These are phyloP conservation scores for Fusarium pseudocircinatum DNA, from an alignment of 2,329 filamentous ascomycete species.

Conservation along the genomic window DNA sequence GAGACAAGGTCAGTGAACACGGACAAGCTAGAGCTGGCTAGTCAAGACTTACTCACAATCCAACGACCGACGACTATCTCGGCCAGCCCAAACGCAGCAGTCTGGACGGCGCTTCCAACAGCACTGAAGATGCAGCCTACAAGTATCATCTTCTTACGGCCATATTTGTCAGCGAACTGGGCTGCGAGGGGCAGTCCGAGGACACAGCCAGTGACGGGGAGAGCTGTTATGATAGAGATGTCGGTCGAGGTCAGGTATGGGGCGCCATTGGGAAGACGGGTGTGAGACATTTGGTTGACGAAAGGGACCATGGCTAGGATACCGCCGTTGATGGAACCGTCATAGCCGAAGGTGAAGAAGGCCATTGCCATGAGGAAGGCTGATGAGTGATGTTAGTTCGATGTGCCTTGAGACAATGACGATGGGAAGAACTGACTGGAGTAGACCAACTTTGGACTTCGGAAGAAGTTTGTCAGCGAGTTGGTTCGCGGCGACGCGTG, in stretches of 20 bases:
- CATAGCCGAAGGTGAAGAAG: slow-evolving; percentile 1
- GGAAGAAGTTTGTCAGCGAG: not conserved
- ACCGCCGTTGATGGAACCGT: not conserved
- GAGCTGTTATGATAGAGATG: not conserved
- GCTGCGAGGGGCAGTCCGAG: not conserved
- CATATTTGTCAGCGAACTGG: not conserved
- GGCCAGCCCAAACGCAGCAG: not conserved
- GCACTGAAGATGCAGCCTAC: not conserved
- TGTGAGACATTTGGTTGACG: not conserved
- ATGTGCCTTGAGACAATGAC: rapidly evolving
- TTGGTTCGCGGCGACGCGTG: not conserved
- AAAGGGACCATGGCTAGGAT: not conserved
- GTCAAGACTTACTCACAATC: not conserved
- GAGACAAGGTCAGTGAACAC: not conserved
- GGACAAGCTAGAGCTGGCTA: rapidly evolving
- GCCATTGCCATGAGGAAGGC: not conserved
- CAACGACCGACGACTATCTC: not conserved
- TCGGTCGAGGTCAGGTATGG: not conserved
- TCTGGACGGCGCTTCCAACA: not conserved
- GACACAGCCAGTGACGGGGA: not conserved
- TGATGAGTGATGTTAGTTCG: not conserved
- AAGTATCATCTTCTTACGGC: not conserved
- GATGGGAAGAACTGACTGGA: not conserved
- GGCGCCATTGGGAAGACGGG: not conserved
- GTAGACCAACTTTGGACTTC: not conserved